Percentiles rank a stretch among this genome's conserved stretches.
Evolutionary conservation across 2,329 filamentous ascomycete genomes (phyloP).

Genomic region (Juglanconis juglandina): DNA sequence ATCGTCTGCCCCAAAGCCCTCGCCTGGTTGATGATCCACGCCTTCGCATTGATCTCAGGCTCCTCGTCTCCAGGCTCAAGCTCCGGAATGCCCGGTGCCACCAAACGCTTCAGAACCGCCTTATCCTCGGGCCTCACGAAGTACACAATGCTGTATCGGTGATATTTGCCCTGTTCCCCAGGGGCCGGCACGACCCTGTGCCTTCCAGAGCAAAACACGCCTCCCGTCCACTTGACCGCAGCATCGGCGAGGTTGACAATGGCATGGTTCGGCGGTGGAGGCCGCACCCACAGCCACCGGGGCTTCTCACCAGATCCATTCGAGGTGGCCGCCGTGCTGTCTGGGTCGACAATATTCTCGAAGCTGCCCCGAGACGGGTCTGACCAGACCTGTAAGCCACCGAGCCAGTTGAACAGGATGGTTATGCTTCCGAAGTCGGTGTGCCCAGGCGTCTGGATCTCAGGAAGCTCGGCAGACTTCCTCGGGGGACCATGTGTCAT

Average conservation of each 20-base stretch:
- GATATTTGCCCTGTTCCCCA: conserved; percentile 15
- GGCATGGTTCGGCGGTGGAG: conserved; percentile 28
- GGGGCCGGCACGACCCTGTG: conserved; percentile 32
- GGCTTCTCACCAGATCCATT: neutral
- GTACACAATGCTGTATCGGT: conserved; percentile 19
- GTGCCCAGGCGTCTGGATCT: conserved; percentile 25
- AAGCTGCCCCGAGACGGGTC: conserved; percentile 14
- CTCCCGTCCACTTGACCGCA: conserved; percentile 31
- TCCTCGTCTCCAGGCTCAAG: conserved; percentile 1
- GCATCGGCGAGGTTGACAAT: conserved; percentile 37
- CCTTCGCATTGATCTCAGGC: conserved; percentile 15
- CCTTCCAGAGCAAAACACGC: conserved; percentile 30
- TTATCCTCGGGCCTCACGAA: conserved; percentile 20
- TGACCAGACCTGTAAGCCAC: conserved; percentile 33
- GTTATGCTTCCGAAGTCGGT: conserved; percentile 38
- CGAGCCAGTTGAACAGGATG: conserved; percentile 36
- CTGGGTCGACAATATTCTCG: conserved; percentile 15
- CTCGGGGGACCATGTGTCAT: conserved; percentile 17
- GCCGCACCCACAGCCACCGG: conserved; percentile 32
- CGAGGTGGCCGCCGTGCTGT: neutral
- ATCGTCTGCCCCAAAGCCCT: conserved; percentile 6
- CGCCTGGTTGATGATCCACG: conserved; percentile 17
- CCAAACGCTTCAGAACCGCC: conserved; percentile 17
- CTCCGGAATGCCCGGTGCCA: conserved; percentile 16
- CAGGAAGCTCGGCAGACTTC: conserved; percentile 9